Evolutionary conservation across 495 filamentous ascomycete species (phyloP), one percentile per base, ranked within the genome.

Genomic region (Halenospora varia): DNA sequence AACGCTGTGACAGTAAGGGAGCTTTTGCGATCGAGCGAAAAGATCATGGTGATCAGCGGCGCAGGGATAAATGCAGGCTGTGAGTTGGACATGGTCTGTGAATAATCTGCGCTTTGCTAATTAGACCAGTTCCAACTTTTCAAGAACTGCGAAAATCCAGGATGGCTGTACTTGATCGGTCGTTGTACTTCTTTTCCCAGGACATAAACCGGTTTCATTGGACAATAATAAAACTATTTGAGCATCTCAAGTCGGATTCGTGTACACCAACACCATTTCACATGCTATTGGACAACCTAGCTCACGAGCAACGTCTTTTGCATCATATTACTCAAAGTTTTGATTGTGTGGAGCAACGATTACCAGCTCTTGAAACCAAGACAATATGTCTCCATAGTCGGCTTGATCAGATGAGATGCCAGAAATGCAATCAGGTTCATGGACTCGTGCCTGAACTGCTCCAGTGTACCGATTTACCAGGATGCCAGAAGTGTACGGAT

Each of bases 71-170:
- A 35, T 52, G 25, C 29, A 61, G 40, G 53, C 25, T 61, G 23
- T 61, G 18, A 61, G 59, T 61, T 61, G 24, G 51, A 61, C 44
- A 35, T 48, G 25, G 29, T 60, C 55, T 61, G 17, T 51, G 53
- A 61, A 61, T 61, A 13, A 47, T 53, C 56, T 52, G 13, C 51
- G 45, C 48, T 23, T 48, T 56, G 53, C 53, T 61, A 24, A 61
- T 61, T 61, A 47, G 48, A 20, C 51, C 56, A 61, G 59, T 52
- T 57, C 53, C 59, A 26, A 56, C 48, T 26, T 61, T 61, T 61
- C n/a, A 61, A 25, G 59, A 57, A 52, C 52, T 61, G 22, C 48
- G 41, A 48, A 61, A 61, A 61, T 61, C 59, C 40, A 57, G 53
- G 53, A 9, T 56, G 59, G 52, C 47, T 48, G 56, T 53, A 48